Conservation (phyloP, 108 stramenopile species). For the Fistulifera pelliculosa region DNA sequence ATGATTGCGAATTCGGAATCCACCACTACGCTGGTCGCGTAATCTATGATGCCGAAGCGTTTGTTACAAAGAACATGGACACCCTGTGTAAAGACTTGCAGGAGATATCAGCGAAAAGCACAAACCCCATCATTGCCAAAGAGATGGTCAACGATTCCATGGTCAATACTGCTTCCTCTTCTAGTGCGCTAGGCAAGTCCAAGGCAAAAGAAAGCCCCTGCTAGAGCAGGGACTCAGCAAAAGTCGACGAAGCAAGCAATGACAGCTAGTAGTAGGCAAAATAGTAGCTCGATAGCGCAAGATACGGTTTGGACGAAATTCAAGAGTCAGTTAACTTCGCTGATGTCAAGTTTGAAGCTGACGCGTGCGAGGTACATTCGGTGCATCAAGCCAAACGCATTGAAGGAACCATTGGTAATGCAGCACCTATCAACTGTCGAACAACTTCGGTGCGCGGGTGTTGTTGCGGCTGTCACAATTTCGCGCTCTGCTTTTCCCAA, state of each 20-base stretch:
- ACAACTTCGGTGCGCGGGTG: constrained; percentile 95
- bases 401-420: constrained; percentile 68
- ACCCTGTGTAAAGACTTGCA: constrained; percentile 65
- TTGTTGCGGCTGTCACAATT: constrained; percentile 89
- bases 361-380: constrained; percentile 84
- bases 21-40: constrained; percentile 93
- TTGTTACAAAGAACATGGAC: constrained; percentile 86
- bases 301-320: constrained; percentile 78
- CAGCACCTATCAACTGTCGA: constrained; percentile 77
- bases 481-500: constrained; percentile 94
- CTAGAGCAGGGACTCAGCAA: constrained; percentile 9
- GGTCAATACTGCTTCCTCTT: neutral
- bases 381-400: constrained; percentile 82
- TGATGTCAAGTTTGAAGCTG: constrained; percentile 52
- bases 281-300: constrained; percentile 23
- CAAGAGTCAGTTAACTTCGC: constrained; percentile 57
- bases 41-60: constrained; percentile 77
- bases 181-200: neutral
- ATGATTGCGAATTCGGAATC: constrained; percentile 76
- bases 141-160: constrained; percentile 15
- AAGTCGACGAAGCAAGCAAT: constrained; percentile 19
- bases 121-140: constrained; percentile 50
- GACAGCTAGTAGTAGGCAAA: no score
- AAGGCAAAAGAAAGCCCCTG: constrained; percentile 4
- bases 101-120: constrained; percentile 48